Conservation (phyloP, 352 stramenopile genomes). For the Aphanomyces astaci region DNA sequence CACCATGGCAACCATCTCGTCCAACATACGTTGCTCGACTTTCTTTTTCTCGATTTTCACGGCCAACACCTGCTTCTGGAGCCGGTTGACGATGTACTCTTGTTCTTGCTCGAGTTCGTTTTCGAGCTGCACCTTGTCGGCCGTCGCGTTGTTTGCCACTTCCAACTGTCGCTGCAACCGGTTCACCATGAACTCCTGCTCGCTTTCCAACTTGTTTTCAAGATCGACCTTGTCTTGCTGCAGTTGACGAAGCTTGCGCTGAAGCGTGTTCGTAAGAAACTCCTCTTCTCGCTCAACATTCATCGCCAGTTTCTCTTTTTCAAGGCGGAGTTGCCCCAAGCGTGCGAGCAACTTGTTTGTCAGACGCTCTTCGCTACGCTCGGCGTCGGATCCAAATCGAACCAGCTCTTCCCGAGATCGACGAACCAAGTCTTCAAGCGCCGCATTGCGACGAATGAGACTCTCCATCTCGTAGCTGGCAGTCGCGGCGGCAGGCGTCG, state of each 20-base stretch:
- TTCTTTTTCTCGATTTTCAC: constrained; percentile 64
- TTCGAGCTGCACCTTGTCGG: constrained; percentile 77
- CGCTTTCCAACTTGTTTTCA: constrained; percentile 87
- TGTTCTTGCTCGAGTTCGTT: constrained; percentile 85
- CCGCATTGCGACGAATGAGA: constrained; percentile 6
- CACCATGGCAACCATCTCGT: constrained; percentile 58
- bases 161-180: constrained; percentile 83
- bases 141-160: constrained; percentile 28
- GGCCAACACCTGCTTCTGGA: constrained; percentile 72
- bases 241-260: constrained; percentile 84
- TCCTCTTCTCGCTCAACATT: constrained; percentile 87
- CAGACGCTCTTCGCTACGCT: constrained; percentile 78
- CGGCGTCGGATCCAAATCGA: constrained; percentile 71
- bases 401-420: constrained; percentile 44
- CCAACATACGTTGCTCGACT: constrained; percentile 63
- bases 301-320: constrained; percentile 85
- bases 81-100: constrained; percentile 77
- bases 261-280: constrained; percentile 82
- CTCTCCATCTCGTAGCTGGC: background rate
- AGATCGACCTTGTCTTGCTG: constrained; percentile 86
- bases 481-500: background rate
- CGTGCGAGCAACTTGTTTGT: constrained; percentile 79
- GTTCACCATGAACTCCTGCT: constrained; percentile 91
- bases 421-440: constrained; percentile 11
- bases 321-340: constrained; percentile 63